Evolutionary conservation across 495 filamentous ascomycete species (phyloP).

Genomic region (Delitschia confertaspora): DNA sequence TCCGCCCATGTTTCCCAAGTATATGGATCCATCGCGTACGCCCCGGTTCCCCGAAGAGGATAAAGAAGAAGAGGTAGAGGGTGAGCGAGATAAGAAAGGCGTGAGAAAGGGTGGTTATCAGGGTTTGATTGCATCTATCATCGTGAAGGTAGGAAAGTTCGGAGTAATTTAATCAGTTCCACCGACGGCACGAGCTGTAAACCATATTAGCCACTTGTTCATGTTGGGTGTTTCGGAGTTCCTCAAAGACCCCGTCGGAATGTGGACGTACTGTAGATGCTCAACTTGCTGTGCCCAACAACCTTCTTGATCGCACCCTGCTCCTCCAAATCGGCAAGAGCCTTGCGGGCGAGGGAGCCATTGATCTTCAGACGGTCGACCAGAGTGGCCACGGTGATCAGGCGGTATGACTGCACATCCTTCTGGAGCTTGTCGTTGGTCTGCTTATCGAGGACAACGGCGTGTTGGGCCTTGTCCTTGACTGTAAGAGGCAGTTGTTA

Average conservation of each 20-base stretch:
- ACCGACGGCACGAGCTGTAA: slow-evolving; percentile 5
- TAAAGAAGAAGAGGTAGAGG: too few species aligned
- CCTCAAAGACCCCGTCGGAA: background rate
- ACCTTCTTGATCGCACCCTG: slow-evolving; percentile 98
- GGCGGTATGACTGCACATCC: slow-evolving; percentile 99
- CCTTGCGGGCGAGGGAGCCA: slow-evolving; percentile 84
- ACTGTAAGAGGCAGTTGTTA: slow-evolving; percentile 45
- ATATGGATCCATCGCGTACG: too few species aligned
- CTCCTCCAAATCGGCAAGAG: slow-evolving; percentile 90
- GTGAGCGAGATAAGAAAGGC: background rate
- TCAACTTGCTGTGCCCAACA: slow-evolving; percentile 90
- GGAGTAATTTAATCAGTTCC: too few species aligned
- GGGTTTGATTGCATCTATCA: background rate
- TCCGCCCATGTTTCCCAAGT: too few species aligned
- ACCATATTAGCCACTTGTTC: background rate
- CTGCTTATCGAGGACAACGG: slow-evolving; percentile 63
- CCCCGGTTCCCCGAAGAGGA: too few species aligned
- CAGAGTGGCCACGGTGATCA: slow-evolving; percentile 96
- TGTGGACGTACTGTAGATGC: slow-evolving; percentile 84
- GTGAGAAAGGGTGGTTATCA: background rate
- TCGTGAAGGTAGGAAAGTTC: too few species aligned
- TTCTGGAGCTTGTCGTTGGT: slow-evolving; percentile 77
- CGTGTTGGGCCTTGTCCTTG: slow-evolving; percentile 99
- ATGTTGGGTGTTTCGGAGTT: too few species aligned
- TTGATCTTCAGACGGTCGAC: slow-evolving; percentile 99